Conservation (phyloP, 176 grass and related monocot genomes). For the Triticum urartu region DNA sequence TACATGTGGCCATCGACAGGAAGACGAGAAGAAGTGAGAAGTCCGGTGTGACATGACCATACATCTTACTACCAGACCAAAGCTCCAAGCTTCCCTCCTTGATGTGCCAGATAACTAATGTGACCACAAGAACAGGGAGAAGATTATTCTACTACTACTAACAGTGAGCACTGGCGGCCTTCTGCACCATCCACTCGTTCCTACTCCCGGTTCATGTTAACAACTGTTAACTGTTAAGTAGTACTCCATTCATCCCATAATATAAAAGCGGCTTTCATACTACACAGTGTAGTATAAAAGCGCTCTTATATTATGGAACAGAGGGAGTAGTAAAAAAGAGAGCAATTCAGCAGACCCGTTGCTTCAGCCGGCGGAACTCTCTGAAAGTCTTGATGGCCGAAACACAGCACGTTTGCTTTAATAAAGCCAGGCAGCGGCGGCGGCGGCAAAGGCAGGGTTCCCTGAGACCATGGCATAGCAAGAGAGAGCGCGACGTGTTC, state of each 20-base stretch:
- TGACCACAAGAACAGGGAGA: background rate
- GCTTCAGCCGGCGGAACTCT: constrained; percentile 39
- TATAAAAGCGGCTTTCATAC: too few relatives aligned
- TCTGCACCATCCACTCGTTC: constrained; percentile 13
- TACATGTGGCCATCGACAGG: background rate
- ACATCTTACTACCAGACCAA: background rate
- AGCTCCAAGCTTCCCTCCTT: background rate
- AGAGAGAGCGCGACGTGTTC: background rate
- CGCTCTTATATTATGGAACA: too few relatives aligned
- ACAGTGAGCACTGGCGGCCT: background rate
- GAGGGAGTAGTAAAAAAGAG: background rate
- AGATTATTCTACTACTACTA: background rate
- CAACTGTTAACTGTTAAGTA: background rate
- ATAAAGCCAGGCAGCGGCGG: background rate
- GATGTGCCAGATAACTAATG: constrained; percentile 29
- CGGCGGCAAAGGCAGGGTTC: background rate
- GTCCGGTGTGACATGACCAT: constrained; percentile 23
- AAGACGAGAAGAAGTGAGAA: background rate
- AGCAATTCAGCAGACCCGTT: background rate
- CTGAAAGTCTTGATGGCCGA: background rate
- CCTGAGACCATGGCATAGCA: background rate
- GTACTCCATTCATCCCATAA: too few relatives aligned
- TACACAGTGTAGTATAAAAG: too few relatives aligned
- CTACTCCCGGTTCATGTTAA: too few relatives aligned
- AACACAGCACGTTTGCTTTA: constrained; percentile 32